phyloP scores from a whole-genome alignment of 2,329 filamentous ascomycete species.

The Fusarium sp. region DNA sequence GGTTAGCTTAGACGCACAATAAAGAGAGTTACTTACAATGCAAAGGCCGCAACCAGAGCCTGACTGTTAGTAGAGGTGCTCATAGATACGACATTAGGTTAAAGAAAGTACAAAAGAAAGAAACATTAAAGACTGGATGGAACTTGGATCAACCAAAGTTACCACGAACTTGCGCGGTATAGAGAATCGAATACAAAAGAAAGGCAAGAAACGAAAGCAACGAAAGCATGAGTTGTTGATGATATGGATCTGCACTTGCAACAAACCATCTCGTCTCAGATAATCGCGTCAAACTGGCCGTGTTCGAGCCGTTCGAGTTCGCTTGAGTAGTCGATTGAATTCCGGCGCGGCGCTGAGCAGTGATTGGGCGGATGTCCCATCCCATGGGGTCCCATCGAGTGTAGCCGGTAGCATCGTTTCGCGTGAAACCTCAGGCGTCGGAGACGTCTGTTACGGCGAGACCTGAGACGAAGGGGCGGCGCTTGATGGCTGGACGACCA shows the following conservation, averaged over 20 bases:
- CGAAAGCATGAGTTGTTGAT: slow-evolving; percentile 18
- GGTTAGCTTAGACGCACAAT: slow-evolving; percentile 41
- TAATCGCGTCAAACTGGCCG: slow-evolving; percentile 41
- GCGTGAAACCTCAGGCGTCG: slow-evolving; percentile 61
- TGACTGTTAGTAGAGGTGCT: slow-evolving; percentile 57
- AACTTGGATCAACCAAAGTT: slow-evolving; percentile 37
- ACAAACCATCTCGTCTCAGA: slow-evolving; percentile 37
- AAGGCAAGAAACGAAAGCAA: slow-evolving; percentile 27
- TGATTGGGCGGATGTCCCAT: slow-evolving; percentile 38
- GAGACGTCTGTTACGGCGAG: slow-evolving; percentile 46
- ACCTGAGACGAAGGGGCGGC: slow-evolving; percentile 37
- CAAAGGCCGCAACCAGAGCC: slow-evolving; percentile 65
- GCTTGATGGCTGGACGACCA: slow-evolving; percentile 23
- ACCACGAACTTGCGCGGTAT: slow-evolving; percentile 30
- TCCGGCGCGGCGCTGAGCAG: slow-evolving; percentile 15
- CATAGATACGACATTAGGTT: slow-evolving; percentile 53
- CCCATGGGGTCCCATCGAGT: slow-evolving; percentile 29
- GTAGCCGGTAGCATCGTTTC: slow-evolving; percentile 51
- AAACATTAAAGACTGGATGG: slow-evolving; percentile 44
- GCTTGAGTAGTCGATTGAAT: slow-evolving; percentile 26
- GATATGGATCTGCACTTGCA: slow-evolving; percentile 36
- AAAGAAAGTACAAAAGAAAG: slow-evolving; percentile 46
- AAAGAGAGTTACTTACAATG: slow-evolving; percentile 57
- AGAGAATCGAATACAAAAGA: slow-evolving; percentile 29
- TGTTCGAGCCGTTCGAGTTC: slow-evolving; percentile 45